phyloP scores from a whole-genome alignment of 2,329 filamentous ascomycete species.

The Pseudogymnoascus sp. region DNA sequence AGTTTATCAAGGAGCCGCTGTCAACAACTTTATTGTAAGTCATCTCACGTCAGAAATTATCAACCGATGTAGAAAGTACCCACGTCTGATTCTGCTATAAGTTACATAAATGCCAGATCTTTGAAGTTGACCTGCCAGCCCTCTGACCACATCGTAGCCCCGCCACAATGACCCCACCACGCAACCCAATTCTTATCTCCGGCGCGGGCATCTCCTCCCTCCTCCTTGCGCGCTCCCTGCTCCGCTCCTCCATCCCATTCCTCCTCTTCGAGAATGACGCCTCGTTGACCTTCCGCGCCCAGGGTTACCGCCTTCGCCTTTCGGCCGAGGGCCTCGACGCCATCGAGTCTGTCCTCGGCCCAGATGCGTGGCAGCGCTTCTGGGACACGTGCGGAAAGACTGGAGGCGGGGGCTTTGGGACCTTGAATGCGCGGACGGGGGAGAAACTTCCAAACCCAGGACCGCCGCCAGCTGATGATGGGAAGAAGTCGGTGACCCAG shows the following conservation, averaged over 20 bases:
- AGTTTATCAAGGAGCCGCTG: neutral
- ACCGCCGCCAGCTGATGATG: constrained; percentile 10
- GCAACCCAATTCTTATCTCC: constrained; percentile 34
- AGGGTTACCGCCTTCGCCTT: constrained; percentile 53
- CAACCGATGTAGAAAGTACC: neutral
- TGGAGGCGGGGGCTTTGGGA: constrained; percentile 42
- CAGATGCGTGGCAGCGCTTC: constrained; percentile 42
- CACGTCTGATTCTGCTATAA: neutral
- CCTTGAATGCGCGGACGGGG: constrained; percentile 45
- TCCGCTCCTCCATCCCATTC: constrained; percentile 30
- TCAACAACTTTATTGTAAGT: neutral
- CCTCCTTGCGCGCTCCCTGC: constrained; percentile 31
- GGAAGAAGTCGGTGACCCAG: constrained; percentile 24
- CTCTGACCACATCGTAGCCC: neutral
- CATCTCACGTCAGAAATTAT: neutral
- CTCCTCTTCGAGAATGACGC: constrained; percentile 35
- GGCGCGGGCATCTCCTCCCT: constrained; percentile 33
- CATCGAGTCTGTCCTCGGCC: constrained; percentile 48
- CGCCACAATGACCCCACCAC: constrained; percentile 1
- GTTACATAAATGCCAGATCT: neutral
- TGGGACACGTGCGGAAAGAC: constrained; percentile 53
- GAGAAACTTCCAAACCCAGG: constrained; percentile 29
- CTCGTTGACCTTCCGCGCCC: constrained; percentile 46
- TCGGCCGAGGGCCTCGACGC: constrained; percentile 48
- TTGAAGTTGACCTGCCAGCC: neutral